Percentiles rank a stretch among this genome's conserved stretches.
These are phyloP conservation scores for Aspergillus neoniger DNA, from an alignment of 2,329 filamentous ascomycete species.

Conservation along the genomic window DNA sequence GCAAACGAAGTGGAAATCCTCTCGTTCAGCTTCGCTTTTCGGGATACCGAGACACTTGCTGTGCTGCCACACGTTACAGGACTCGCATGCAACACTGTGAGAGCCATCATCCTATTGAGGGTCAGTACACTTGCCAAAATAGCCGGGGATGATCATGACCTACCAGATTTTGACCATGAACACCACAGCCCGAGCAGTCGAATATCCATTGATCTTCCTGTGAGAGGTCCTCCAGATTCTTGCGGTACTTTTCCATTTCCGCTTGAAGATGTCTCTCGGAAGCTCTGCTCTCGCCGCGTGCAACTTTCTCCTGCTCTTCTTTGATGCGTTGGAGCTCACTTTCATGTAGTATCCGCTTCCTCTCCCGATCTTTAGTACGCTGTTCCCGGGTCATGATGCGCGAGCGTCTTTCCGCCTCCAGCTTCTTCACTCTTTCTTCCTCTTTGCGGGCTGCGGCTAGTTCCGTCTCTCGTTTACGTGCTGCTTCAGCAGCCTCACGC, in stretches of 20 bases:
- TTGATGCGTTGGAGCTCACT: slow-evolving; percentile 79
- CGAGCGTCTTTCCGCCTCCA: slow-evolving; percentile 74
- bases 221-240: slow-evolving; percentile 71
- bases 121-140: slow-evolving; percentile 23
- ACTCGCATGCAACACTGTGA: slow-evolving; percentile 91
- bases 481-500: slow-evolving; percentile 69
- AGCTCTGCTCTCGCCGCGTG: slow-evolving; percentile 60
- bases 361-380: slow-evolving; percentile 81
- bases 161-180: slow-evolving; percentile 77
- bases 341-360: slow-evolving; percentile 78
- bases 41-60: slow-evolving; percentile 85
- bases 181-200: slow-evolving; percentile 83
- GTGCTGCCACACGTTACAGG: slow-evolving; percentile 95
- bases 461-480: slow-evolving; percentile 65
- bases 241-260: slow-evolving; percentile 77
- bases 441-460: slow-evolving; percentile 63
- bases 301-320: slow-evolving; percentile 67
- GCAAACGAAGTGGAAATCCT: slow-evolving; percentile 88
- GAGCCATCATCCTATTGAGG: slow-evolving; percentile 74
- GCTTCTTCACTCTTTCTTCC: slow-evolving; percentile 61
- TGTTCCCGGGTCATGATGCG: slow-evolving; percentile 82
- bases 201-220: slow-evolving; percentile 89
- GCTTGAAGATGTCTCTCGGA: slow-evolving; percentile 80
- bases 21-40: slow-evolving; percentile 74
- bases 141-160: slow-evolving; percentile 22